phyloP scores from a whole-genome alignment of 2,329 filamentous ascomycete species.

The Daldinia sp. region DNA sequence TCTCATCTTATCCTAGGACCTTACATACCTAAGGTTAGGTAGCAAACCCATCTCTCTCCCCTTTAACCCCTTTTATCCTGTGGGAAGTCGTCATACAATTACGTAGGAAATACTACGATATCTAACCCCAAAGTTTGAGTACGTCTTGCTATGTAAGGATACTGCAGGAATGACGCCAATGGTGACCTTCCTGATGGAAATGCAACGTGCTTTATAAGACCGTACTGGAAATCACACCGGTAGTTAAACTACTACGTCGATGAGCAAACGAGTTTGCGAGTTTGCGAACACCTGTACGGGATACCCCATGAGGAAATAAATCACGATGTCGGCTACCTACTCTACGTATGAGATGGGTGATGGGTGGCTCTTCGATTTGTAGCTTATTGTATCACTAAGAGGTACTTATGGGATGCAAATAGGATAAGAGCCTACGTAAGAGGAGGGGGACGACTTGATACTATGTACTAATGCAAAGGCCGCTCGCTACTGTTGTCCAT shows the following conservation, averaged over 20 bases:
- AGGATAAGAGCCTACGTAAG: slow-evolving; percentile 1
- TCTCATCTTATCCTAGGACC: neutral
- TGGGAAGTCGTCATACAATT: neutral
- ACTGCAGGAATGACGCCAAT: neutral
- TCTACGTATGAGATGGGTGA: neutral
- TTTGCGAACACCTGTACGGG: no score
- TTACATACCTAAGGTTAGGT: no score
- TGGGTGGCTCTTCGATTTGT: neutral
- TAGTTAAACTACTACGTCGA: neutral
- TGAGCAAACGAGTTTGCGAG: neutral
- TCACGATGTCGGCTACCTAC: no score
- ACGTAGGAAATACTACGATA: neutral
- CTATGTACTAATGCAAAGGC: slow-evolving; percentile 1
- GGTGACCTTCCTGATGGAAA: slow-evolving; percentile 1
- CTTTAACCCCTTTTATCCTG: neutral
- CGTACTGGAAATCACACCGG: neutral
- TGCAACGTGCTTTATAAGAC: slow-evolving; percentile 18
- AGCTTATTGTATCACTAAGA: neutral
- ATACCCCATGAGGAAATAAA: neutral
- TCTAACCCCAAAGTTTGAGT: neutral
- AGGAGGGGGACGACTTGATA: neutral
- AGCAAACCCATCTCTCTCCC: neutral
- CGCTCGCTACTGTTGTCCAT: neutral
- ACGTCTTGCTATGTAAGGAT: neutral
- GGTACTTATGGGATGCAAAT: neutral